A percentile compares a stretch with the other conserved stretches of the same genome.
These are phyloP conservation scores for Jackrogersella minutella DNA, from an alignment of 495 filamentous ascomycete genomes.

Conservation along the genomic window DNA sequence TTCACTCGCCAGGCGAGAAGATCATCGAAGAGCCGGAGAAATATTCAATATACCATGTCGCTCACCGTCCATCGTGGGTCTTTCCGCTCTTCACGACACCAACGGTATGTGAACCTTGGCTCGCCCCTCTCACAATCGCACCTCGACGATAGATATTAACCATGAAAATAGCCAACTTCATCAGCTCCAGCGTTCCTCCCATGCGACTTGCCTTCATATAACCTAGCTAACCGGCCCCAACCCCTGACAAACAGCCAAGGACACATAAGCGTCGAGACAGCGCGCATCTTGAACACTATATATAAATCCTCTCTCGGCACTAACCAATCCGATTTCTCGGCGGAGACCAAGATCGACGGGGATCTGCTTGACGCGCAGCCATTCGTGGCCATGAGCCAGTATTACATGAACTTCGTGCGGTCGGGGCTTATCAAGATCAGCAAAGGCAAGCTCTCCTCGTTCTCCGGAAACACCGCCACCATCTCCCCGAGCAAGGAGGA, in stretches of 20 bases:
- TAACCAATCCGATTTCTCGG: constrained; percentile 67
- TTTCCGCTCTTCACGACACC: constrained; percentile 69
- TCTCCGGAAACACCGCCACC: constrained; percentile 47
- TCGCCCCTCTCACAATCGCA: background rate
- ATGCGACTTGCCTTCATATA: constrained; percentile 78
- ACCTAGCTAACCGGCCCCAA: constrained; percentile 66
- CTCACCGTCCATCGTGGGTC: constrained; percentile 74
- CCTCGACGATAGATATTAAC: background rate
- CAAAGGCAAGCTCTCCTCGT: constrained; percentile 50
- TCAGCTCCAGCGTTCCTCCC: constrained; percentile 70
- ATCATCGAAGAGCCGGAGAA: constrained; percentile 44
- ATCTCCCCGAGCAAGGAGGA: constrained; percentile 44
- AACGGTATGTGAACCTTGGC: constrained; percentile 43
- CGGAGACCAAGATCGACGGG: constrained; percentile 36
- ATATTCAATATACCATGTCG: constrained; percentile 70
- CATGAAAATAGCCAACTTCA: constrained; percentile 47
- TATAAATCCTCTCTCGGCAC: constrained; percentile 66
- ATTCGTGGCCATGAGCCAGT: constrained; percentile 73
- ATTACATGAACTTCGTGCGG: constrained; percentile 76
- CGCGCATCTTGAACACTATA: constrained; percentile 59
- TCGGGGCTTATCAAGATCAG: constrained; percentile 65
- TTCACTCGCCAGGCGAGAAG: constrained; percentile 53
- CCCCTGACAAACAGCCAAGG: constrained; percentile 67
- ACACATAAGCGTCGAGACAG: constrained; percentile 62
- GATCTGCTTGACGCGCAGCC: constrained; percentile 56